These are phyloP conservation scores for Phytophthora sp. DNA, from an alignment of 352 stramenopile species.

Conservation along the genomic window DNA sequence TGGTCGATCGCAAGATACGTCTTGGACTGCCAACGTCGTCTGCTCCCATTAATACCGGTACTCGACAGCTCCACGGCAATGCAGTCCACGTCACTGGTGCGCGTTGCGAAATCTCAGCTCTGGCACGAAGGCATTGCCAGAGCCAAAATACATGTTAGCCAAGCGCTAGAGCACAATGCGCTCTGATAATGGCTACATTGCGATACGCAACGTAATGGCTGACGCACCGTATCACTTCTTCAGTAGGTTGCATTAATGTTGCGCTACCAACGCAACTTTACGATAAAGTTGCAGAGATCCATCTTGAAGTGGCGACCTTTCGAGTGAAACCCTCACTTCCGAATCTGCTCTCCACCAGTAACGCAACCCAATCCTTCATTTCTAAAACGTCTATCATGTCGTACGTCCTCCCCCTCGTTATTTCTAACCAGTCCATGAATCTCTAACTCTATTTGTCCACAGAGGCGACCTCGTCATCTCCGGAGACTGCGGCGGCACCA, in stretches of 20 bases:
- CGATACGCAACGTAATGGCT: conserved; percentile 8
- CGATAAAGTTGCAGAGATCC: no score
- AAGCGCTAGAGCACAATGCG: no score
- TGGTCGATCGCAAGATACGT: no score
- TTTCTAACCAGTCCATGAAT: neutral
- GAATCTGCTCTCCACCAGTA: neutral
- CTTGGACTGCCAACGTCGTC: no score
- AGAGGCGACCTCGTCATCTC: conserved; percentile 85
- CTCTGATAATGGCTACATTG: conserved; percentile 5
- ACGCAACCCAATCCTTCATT: no score
- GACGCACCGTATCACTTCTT: neutral
- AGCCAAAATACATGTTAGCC: no score
- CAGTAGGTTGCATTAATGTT: neutral
- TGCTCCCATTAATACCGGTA: no score
- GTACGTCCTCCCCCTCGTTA: conserved; percentile 3
- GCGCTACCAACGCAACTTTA: no score
- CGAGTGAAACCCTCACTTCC: neutral
- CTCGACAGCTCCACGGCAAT: no score
- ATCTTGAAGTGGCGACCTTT: conserved; percentile 7
- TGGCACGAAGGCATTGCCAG: no score
- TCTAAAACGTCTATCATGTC: conserved; percentile 14
- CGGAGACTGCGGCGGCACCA: conserved; percentile 97
- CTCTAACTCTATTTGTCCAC: neutral
- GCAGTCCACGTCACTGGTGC: no score
- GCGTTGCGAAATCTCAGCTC: no score